phyloP scores from a whole-genome alignment of 352 stramenopile genomes.

The Pythium scleroteichum region DNA sequence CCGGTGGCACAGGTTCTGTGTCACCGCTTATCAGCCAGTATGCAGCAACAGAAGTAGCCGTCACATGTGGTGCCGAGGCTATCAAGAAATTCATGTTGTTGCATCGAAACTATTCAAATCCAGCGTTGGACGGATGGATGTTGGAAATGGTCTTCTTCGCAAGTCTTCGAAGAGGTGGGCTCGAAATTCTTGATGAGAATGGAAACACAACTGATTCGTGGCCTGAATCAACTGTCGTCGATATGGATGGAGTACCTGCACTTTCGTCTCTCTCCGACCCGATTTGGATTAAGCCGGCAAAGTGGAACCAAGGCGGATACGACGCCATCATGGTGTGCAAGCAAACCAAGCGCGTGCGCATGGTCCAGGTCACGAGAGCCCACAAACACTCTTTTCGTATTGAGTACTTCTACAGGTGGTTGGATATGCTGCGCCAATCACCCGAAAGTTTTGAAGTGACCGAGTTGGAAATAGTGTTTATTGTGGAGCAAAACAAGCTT shows the following conservation, averaged over 20 bases:
- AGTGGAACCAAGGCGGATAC: constrained; percentile 30
- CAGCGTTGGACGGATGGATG: constrained; percentile 9
- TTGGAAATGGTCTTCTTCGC: constrained; percentile 28
- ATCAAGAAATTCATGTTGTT: constrained; percentile 24
- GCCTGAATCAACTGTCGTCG: too few relatives aligned
- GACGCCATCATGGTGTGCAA: constrained; percentile 30
- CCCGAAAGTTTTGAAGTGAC: too few relatives aligned
- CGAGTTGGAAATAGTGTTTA: too few relatives aligned
- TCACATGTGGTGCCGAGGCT: constrained; percentile 19
- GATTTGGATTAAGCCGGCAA: constrained; percentile 24
- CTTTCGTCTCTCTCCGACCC: constrained; percentile 17
- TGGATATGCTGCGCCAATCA: too few relatives aligned
- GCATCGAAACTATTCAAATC: constrained; percentile 19
- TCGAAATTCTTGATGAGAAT: constrained; percentile 8
- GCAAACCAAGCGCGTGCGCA: constrained; percentile 15
- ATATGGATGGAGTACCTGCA: background rate
- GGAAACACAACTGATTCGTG: too few relatives aligned
- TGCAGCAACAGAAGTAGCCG: constrained; percentile 6
- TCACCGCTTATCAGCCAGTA: too few relatives aligned
- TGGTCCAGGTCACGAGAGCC: constrained; percentile 28
- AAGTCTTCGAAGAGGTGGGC: constrained; percentile 23
- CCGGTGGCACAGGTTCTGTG: too few relatives aligned
- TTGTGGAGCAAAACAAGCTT: too few relatives aligned
- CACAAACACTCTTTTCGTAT: constrained; percentile 23
- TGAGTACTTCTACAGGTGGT: constrained; percentile 14